These are phyloP conservation scores for Phaseolus coccineus DNA, from an alignment of 331 rosid species.

Conservation along the genomic window DNA sequence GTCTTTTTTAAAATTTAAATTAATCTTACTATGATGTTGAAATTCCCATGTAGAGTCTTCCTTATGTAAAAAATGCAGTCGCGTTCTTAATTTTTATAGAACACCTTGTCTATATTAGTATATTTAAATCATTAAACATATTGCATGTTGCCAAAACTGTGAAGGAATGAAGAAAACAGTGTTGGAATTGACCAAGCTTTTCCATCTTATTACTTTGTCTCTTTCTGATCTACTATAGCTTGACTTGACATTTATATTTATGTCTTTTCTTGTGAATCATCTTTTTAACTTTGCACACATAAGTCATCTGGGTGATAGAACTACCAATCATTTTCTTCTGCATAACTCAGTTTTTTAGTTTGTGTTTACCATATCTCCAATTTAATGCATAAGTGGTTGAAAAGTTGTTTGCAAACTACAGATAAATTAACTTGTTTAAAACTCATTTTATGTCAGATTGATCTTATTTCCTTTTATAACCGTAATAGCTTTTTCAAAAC, in stretches of 20 bases:
- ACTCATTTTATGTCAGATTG: background rate
- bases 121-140: background rate
- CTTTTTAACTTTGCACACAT: background rate
- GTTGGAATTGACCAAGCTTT: background rate
- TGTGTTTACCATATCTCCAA: background rate
- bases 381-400: background rate
- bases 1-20: no score
- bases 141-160: background rate
- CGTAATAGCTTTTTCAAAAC: background rate
- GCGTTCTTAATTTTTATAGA: background rate
- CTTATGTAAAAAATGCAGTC: background rate
- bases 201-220: background rate
- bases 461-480: conserved; percentile 1
- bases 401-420: background rate
- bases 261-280: background rate
- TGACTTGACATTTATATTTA: background rate
- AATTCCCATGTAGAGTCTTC: background rate
- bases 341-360: background rate
- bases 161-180: background rate
- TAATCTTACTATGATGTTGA: background rate
- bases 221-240: background rate
- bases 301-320: background rate
- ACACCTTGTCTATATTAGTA: background rate
- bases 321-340: conserved; percentile 3
- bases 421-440: conserved; percentile 1